A percentile compares a stretch with the other conserved stretches of the same genome.
Evolutionary conservation across 2,329 filamentous ascomycete genomes (phyloP).

Genomic region (Penicillium sp.): DNA sequence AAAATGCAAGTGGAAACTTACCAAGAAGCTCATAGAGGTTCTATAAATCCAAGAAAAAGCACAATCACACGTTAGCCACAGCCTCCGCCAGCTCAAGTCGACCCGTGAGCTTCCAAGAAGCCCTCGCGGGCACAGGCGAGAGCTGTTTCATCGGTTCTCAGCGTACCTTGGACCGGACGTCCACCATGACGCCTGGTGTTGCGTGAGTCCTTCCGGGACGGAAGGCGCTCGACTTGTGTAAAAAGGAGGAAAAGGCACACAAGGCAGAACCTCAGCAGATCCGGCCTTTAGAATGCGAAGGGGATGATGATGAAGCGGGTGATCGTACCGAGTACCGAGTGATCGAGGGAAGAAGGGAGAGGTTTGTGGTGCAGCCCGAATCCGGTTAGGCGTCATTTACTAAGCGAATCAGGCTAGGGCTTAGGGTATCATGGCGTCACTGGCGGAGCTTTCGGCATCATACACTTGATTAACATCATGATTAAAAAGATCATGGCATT

Average conservation of each 20-base stretch:
- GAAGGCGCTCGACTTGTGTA: constrained; percentile 53
- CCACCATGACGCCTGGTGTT: constrained; percentile 53
- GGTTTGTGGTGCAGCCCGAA: constrained; percentile 39
- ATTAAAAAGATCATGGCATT: neutral
- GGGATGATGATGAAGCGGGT: constrained; percentile 33
- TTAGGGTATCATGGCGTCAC: constrained; percentile 45
- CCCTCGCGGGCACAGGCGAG: constrained; percentile 13
- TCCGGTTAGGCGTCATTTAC: constrained; percentile 40
- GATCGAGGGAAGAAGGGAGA: constrained; percentile 28
- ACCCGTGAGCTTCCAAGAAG: constrained; percentile 8
- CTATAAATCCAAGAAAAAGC: constrained; percentile 51
- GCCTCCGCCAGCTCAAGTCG: constrained; percentile 8
- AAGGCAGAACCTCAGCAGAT: constrained; percentile 40
- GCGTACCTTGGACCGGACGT: constrained; percentile 57
- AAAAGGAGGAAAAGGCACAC: constrained; percentile 39
- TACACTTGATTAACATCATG: constrained; percentile 15
- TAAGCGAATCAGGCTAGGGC: constrained; percentile 47
- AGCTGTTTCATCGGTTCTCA: constrained; percentile 17
- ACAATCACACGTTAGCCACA: constrained; percentile 26
- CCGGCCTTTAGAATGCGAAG: constrained; percentile 24
- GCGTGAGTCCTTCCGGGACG: constrained; percentile 50
- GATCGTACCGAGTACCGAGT: constrained; percentile 10
- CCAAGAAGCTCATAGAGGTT: constrained; percentile 99
- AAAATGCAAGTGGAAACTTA: constrained; percentile 53
- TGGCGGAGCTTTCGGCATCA: constrained; percentile 31